These are phyloP conservation scores for Pisolithus sp. DNA, from an alignment of 768 basidiomycete species.

Conservation along the genomic window DNA sequence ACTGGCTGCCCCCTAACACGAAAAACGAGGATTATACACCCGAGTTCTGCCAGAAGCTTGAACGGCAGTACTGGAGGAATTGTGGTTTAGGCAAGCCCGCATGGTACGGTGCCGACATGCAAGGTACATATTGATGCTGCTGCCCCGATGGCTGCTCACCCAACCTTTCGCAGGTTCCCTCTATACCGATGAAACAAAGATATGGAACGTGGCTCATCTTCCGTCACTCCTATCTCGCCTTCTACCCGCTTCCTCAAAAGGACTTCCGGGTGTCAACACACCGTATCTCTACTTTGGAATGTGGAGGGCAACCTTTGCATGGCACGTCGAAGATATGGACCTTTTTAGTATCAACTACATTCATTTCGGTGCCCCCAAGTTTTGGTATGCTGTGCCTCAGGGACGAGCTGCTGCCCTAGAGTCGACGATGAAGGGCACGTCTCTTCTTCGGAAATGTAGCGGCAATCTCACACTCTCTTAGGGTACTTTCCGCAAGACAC, in stretches of 20 bases:
- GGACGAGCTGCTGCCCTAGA: slow-evolving; percentile 78
- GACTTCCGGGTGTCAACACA: slow-evolving; percentile 91
- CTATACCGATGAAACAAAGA: slow-evolving; percentile 66
- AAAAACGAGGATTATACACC: slow-evolving; percentile 72
- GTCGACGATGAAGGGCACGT: slow-evolving; percentile 74
- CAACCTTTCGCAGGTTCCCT: slow-evolving; percentile 43
- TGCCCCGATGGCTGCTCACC: not conserved
- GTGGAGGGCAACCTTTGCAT: slow-evolving; percentile 98
- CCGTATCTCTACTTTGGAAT: slow-evolving; percentile 98
- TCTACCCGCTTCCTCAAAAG: slow-evolving; percentile 56
- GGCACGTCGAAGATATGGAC: slow-evolving; percentile 99
- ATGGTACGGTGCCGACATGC: slow-evolving; percentile 97
- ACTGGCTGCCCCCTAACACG: slow-evolving; percentile 80
- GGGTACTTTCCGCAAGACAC: slow-evolving; percentile 89
- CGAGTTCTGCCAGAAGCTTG: slow-evolving; percentile 82
- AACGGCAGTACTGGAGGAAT: slow-evolving; percentile 89
- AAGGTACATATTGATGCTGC: slow-evolving; percentile 47
- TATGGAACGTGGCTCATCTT: slow-evolving; percentile 94
- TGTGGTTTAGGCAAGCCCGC: slow-evolving; percentile 84
- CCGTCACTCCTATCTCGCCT: slow-evolving; percentile 81
- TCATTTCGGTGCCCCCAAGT: slow-evolving; percentile 95
- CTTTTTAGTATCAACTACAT: slow-evolving; percentile 98
- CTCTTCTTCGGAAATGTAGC: slow-evolving; percentile 11
- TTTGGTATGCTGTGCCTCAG: slow-evolving; percentile 97
- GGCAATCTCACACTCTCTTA: slow-evolving; percentile 22